These are phyloP conservation scores for Fraxinus greggii DNA, from an alignment of 305 asterid species.

Conservation along the genomic window DNA sequence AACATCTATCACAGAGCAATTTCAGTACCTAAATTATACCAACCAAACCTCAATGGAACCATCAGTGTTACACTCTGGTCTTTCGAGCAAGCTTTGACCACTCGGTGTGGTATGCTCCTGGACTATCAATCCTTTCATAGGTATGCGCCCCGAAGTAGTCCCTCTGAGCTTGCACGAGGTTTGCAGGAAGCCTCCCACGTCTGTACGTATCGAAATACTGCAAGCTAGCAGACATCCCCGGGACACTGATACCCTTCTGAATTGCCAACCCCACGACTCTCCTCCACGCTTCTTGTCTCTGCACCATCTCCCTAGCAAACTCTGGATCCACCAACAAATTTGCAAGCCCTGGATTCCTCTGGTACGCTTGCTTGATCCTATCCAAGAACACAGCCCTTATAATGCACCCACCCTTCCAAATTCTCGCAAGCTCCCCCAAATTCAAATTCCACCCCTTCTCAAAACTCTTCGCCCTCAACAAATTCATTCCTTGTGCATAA, in stretches of 20 bases:
- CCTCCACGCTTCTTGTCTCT: conserved; percentile 92
- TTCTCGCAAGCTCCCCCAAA: conserved; percentile 80
- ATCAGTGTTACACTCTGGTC: conserved; percentile 36
- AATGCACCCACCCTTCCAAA: conserved; percentile 96
- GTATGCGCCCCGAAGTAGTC: conserved; percentile 91
- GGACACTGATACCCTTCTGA: conserved; percentile 60
- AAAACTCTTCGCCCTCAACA: conserved; percentile 74
- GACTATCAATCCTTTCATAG: conserved; percentile 59
- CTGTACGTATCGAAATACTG: conserved; percentile 73
- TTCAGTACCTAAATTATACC: conserved; percentile 29
- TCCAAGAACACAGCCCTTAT: conserved; percentile 91
- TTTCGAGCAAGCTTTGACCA: conserved; percentile 72
- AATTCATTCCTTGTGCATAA: conserved; percentile 91
- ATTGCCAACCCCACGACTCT: conserved; percentile 75
- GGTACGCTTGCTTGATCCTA: conserved; percentile 83
- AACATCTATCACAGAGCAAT: conserved; percentile 31
- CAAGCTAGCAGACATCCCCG: conserved; percentile 79
- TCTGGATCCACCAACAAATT: conserved; percentile 87
- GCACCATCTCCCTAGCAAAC: conserved; percentile 91
- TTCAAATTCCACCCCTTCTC: conserved; percentile 90
- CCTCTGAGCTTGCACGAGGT: conserved; percentile 84
- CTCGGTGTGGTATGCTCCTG: conserved; percentile 72
- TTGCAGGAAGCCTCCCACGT: conserved; percentile 78
- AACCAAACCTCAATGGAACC: conserved; percentile 32
- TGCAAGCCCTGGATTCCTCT: conserved; percentile 62